Evolutionary conservation across 2,329 filamentous ascomycete species (phyloP).

Genomic region (Fusarium udum): DNA sequence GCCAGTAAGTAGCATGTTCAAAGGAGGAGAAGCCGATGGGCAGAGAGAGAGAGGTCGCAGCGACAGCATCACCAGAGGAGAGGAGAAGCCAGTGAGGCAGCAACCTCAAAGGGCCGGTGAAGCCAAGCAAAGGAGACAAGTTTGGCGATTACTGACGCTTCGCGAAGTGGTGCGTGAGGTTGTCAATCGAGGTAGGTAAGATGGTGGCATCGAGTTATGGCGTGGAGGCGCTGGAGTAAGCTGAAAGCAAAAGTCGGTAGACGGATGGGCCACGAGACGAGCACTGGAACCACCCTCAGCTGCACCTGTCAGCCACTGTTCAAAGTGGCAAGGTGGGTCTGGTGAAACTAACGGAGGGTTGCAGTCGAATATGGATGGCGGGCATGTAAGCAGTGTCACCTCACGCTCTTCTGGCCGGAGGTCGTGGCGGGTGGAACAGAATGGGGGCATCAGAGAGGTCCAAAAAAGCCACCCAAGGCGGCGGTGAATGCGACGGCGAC

Average conservation of each 20-base stretch:
- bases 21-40: not conserved
- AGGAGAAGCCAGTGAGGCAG: not conserved
- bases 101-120: not conserved
- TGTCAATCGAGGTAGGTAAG: too few relatives aligned
- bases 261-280: not conserved
- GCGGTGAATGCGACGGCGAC: not conserved
- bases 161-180: too few relatives aligned
- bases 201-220: not conserved
- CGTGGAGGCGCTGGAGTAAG: not conserved
- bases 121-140: not conserved
- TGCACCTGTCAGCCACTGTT: not conserved
- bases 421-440: not conserved
- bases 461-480: not conserved
- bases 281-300: too few relatives aligned
- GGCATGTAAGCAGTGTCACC: not conserved
- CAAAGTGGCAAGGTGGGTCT: too few relatives aligned
- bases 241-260: not conserved
- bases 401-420: accelerated
- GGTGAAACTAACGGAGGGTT: not conserved
- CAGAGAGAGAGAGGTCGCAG: not conserved
- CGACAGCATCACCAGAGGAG: not conserved
- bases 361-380: not conserved
- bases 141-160: not conserved
- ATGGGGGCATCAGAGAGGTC: not conserved
- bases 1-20: not conserved